Evolutionary conservation across 1,139 yeast species (phyloP), one percentile per base, ranked within the genome.

Genomic region (Suhomyces panamericanus): DNA sequence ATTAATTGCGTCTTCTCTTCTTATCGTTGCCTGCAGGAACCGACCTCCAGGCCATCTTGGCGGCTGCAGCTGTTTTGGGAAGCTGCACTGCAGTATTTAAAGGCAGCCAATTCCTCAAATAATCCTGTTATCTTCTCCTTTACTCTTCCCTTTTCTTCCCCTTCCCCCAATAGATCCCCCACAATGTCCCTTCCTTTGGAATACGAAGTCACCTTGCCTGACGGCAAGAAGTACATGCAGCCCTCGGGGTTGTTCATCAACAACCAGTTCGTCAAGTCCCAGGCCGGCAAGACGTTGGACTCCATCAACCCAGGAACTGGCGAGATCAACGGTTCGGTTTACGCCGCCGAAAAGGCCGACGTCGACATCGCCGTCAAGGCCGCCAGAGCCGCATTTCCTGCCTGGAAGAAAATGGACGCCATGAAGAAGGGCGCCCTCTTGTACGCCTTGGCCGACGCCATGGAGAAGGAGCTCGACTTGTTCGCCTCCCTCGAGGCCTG

Each of bases 211-310:
- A 66, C 72, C 5, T 69, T 82, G 54, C 85, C 87, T 41, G 78
- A 77, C 48, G 87, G 87, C 39, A 59, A 64, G 44, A 70, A 70
- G 42, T 79, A 73, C 62, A 43, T 73, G 65, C 73, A 87, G 64
- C 96, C 95, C 51, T 71, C 85, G 14, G 96, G 96, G 47, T 73
- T 88, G 59, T 87, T 87, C 75, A 85, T 88, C 64, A 84, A 87
- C 73, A 86, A 86, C 63, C 87, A 87, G 64, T 88, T 84, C 59
- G 85, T 85, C 50, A 66, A 75, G 46, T 75, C 90, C 27, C 69
- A 73, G 49, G 66, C 79, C 15, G 89, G 89, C 30, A 77, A 81
- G 58, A 82, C 82, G 27, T 69, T 83, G 49, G 80, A 76, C 20
- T 85, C 85, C 20, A 76, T 78, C 49, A 75, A 81, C 54, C 90